Conservation (phyloP, 805 yeast genomes). For the Starmerella stellata region DNA sequence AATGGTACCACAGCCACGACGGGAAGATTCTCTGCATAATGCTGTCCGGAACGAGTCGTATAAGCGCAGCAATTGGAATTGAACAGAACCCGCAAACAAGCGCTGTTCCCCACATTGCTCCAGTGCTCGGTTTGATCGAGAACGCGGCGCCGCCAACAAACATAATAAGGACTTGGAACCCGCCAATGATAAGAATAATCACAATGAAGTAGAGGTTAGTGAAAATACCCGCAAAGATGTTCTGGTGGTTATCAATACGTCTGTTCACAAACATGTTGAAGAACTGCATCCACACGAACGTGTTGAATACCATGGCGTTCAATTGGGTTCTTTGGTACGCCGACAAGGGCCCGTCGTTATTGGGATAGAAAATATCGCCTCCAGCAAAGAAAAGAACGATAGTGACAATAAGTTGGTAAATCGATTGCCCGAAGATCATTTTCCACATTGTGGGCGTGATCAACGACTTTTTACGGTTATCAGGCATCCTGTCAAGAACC, state of each 20-base stretch:
- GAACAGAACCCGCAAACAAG: conserved; percentile 62
- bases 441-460: conserved; percentile 94
- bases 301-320: conserved; percentile 75
- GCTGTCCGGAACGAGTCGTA: conserved; percentile 69
- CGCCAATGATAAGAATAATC: conserved; percentile 59
- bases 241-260: conserved; percentile 66
- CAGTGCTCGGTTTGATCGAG: conserved; percentile 59
- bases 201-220: conserved; percentile 66
- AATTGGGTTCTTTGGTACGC: conserved; percentile 31
- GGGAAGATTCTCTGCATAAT: conserved; percentile 57
- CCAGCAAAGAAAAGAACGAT: conserved; percentile 73
- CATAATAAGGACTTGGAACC: conserved; percentile 78
- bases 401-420: conserved; percentile 61
- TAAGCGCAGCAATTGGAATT: conserved; percentile 57
- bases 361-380: conserved; percentile 30
- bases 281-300: conserved; percentile 96
- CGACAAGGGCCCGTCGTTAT: conserved; percentile 26
- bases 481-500: conserved; percentile 64
- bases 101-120: conserved; percentile 80
- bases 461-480: conserved; percentile 58
- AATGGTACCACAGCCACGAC: conserved; percentile 29
- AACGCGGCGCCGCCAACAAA: conserved; percentile 95
- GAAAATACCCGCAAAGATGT: conserved; percentile 65
- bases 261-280: conserved; percentile 84
- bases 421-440: conserved; percentile 82